phyloP scores from a whole-genome alignment of 1,139 yeast species.

The Candida glucosophila region DNA sequence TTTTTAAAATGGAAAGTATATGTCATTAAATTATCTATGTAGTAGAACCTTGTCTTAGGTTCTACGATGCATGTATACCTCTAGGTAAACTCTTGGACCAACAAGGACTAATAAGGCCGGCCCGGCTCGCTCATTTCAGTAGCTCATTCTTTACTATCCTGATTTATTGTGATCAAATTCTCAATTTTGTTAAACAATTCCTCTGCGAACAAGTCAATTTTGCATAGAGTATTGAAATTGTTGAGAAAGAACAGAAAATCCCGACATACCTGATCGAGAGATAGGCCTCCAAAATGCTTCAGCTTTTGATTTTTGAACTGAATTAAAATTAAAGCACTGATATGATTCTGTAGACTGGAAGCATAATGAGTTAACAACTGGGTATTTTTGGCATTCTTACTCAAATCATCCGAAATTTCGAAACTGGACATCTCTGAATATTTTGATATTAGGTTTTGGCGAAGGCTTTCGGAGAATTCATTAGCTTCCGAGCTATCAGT shows the following conservation, averaged over 20 bases:
- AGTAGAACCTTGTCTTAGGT: too few species aligned
- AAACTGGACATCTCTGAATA: slow-evolving; percentile 7
- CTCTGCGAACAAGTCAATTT: slow-evolving; percentile 23
- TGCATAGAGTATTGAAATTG: slow-evolving; percentile 22
- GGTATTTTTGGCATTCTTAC: slow-evolving; percentile 7
- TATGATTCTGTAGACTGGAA: too few species aligned
- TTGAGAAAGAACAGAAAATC: slow-evolving; percentile 19
- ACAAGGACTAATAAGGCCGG: too few species aligned
- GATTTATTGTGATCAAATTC: slow-evolving; percentile 12
- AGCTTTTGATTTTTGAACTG: slow-evolving; percentile 1
- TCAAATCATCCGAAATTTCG: slow-evolving; percentile 13
- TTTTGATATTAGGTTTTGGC: slow-evolving; percentile 7
- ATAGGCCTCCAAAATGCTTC: neutral
- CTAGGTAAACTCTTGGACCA: too few species aligned
- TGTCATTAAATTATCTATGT: too few species aligned
- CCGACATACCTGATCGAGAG: slow-evolving; percentile 5
- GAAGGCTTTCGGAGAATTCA: too few species aligned
- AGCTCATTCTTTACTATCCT: too few species aligned
- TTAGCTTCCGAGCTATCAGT: neutral
- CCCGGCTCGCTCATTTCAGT: too few species aligned
- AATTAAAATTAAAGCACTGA: too few species aligned
- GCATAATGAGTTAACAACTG: slow-evolving; percentile 8
- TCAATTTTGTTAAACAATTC: slow-evolving; percentile 19
- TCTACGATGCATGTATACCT: too few species aligned
- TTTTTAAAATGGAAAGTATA: too few species aligned